phyloP scores from a whole-genome alignment of 179 eudicot species.

The Patellifolia procumbens region DNA sequence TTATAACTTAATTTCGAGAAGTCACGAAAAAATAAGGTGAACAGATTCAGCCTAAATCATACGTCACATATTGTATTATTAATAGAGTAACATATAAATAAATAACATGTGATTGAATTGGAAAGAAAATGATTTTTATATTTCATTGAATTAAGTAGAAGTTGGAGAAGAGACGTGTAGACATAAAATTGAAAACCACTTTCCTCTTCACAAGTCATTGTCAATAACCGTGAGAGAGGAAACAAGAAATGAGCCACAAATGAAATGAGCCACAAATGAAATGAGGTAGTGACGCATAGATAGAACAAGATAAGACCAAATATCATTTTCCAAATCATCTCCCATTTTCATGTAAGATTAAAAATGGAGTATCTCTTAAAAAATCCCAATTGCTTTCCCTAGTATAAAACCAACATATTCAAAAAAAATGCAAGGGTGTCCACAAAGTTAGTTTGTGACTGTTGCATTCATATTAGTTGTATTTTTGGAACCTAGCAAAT shows the following conservation, averaged over 20 bases:
- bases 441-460: neutral
- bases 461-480: slow-evolving; percentile 10
- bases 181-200: neutral
- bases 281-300: neutral
- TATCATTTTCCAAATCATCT: neutral
- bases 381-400: neutral
- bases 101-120: neutral
- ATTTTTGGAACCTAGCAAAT: neutral
- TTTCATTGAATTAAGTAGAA: neutral
- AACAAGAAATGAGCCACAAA: neutral
- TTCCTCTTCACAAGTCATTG: neutral
- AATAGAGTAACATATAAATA: neutral
- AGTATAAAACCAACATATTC: slow-evolving; percentile 4
- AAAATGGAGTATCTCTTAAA: neutral
- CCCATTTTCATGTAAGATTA: neutral
- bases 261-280: slow-evolving; percentile 6
- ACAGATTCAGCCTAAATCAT: no score
- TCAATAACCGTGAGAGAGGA: neutral
- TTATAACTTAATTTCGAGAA: no score
- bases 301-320: slow-evolving; percentile 5
- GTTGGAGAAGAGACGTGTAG: neutral
- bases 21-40: no score
- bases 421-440: neutral
- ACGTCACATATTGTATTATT: no score
- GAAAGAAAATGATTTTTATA: neutral